Percentiles rank a stretch among this genome's conserved stretches.
Conservation (phyloP, 805 yeast species). For the Saturnispora hagleri region DNA sequence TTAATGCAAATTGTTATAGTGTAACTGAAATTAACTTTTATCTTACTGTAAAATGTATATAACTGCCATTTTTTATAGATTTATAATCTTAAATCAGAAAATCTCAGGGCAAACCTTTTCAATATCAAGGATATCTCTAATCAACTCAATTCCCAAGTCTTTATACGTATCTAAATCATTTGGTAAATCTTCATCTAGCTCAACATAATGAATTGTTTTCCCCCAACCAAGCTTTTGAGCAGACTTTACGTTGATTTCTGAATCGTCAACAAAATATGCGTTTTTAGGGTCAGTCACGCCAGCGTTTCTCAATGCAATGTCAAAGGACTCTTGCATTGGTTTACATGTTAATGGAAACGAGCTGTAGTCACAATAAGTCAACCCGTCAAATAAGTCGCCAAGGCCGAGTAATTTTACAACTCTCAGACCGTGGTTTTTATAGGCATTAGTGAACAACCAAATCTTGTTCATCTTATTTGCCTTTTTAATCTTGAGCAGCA, state of each 20-base stretch:
- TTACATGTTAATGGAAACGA: constrained; percentile 68
- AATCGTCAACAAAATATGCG: constrained; percentile 81
- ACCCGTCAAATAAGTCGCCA: constrained; percentile 91
- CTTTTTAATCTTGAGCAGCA: constrained; percentile 38
- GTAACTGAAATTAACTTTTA: too few species aligned
- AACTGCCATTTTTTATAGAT: background rate
- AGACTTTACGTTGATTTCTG: constrained; percentile 67
- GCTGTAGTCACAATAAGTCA: constrained; percentile 85
- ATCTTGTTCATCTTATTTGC: constrained; percentile 52
- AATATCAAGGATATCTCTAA: constrained; percentile 50
- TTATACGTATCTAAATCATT: constrained; percentile 27
- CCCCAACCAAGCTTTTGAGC: constrained; percentile 69
- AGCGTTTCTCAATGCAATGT: constrained; percentile 55
- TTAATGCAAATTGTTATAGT: too few species aligned
- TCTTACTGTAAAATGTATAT: background rate
- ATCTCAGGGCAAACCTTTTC: constrained; percentile 43
- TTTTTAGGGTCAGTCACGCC: constrained; percentile 40
- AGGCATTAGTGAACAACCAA: constrained; percentile 95
- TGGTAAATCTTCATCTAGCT: constrained; percentile 47
- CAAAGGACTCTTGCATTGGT: constrained; percentile 70
- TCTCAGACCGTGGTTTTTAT: constrained; percentile 79
- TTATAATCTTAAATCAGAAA: constrained; percentile 21
- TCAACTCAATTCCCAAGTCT: constrained; percentile 36
- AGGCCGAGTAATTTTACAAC: constrained; percentile 73
- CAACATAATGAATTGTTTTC: constrained; percentile 64